Conservation (phyloP, 75 land plant species). For the Picea glauca region DNA sequence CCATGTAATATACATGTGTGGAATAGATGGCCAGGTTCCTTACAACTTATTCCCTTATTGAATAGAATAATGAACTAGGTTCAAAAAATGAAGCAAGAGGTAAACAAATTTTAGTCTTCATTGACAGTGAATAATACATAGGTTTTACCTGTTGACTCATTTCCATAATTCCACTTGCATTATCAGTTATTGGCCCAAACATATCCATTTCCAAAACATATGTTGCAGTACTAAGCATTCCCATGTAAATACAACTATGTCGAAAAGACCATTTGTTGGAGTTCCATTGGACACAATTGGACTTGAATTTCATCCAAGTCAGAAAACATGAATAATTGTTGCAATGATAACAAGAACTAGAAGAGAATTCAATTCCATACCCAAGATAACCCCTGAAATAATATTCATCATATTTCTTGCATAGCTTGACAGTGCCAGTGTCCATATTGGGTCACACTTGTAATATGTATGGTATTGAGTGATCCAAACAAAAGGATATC, state of each 20-base stretch:
- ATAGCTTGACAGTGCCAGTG: slow-evolving; percentile 77
- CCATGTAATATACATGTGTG: background rate
- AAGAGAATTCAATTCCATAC: slow-evolving; percentile 91
- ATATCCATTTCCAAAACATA: slow-evolving; percentile 99
- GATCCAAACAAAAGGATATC: slow-evolving; percentile 81
- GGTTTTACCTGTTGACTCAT: slow-evolving; percentile 92
- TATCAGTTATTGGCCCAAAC: slow-evolving; percentile 99
- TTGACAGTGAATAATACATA: background rate
- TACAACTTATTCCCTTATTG: background rate
- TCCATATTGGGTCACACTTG: slow-evolving; percentile 92
- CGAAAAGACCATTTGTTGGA: slow-evolving; percentile 92
- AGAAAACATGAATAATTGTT: slow-evolving; percentile 76
- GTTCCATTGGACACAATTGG: slow-evolving; percentile 74
- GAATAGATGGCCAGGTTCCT: background rate
- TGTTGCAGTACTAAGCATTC: slow-evolving; percentile 97
- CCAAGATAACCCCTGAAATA: slow-evolving; percentile 93
- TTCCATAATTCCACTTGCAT: slow-evolving; percentile 98
- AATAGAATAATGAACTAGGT: background rate
- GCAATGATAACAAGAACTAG: slow-evolving; percentile 89
- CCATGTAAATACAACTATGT: slow-evolving; percentile 99
- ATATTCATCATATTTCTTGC: slow-evolving; percentile 98
- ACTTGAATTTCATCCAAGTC: slow-evolving; percentile 93
- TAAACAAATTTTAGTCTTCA: background rate
- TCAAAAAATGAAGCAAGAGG: background rate
- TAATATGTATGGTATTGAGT: slow-evolving; percentile 96